Evolutionary conservation across 768 basidiomycete species (phyloP).

Genomic region (Xerocomellus amylosporus): DNA sequence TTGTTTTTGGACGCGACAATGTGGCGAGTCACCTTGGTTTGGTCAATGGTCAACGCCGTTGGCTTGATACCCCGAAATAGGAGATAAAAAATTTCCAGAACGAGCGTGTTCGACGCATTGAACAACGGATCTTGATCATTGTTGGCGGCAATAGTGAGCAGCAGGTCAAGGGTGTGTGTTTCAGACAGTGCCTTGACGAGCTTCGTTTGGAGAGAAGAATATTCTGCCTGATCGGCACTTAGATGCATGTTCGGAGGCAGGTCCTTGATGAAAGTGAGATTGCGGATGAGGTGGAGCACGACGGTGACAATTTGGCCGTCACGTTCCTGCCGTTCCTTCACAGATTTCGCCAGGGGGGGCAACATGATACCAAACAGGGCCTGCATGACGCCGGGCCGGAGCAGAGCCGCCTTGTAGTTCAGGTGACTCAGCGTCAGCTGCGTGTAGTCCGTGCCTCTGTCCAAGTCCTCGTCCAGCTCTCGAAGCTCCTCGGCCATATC

Average conservation of each 20-base stretch:
- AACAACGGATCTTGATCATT: slow-evolving; percentile 72
- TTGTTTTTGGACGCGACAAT: not conserved
- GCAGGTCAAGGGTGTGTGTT: slow-evolving; percentile 68
- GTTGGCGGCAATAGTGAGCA: slow-evolving; percentile 85
- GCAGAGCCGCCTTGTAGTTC: slow-evolving; percentile 77
- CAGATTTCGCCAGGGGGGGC: slow-evolving; percentile 70
- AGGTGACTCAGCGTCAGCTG: slow-evolving; percentile 77
- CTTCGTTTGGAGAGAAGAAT: slow-evolving; percentile 72
- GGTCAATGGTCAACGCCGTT: slow-evolving; percentile 51
- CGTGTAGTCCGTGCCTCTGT: slow-evolving; percentile 85
- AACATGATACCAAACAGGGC: slow-evolving; percentile 73
- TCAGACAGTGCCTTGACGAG: slow-evolving; percentile 69
- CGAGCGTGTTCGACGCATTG: slow-evolving; percentile 82
- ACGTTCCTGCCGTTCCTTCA: slow-evolving; percentile 67
- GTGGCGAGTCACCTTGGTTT: slow-evolving; percentile 51
- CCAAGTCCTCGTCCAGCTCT: slow-evolving; percentile 79
- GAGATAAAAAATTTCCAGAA: slow-evolving; percentile 91
- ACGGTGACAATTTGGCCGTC: slow-evolving; percentile 88
- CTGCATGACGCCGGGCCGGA: slow-evolving; percentile 65
- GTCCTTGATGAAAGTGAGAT: slow-evolving; percentile 93
- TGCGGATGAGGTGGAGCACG: slow-evolving; percentile 84
- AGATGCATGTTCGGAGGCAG: slow-evolving; percentile 64
- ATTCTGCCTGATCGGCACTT: slow-evolving; percentile 77
- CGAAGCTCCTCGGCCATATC: slow-evolving; percentile 92
- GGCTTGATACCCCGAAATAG: slow-evolving; percentile 81